Percentiles rank a stretch among this genome's conserved stretches.
Conservation (phyloP, 2,329 filamentous ascomycete genomes). For the Fusarium sp. region DNA sequence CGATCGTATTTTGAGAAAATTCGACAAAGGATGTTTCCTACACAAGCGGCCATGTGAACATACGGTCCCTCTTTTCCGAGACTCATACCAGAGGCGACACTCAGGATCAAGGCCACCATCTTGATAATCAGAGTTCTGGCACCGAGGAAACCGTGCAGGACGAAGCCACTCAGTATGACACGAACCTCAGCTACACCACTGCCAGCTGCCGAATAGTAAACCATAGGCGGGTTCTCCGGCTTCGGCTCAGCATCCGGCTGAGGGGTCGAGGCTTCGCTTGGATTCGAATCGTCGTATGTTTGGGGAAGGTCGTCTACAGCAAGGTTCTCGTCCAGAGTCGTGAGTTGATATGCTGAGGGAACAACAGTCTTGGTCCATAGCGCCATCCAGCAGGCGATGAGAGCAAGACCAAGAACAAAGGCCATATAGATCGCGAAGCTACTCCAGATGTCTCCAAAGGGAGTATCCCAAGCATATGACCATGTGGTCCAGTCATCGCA, state of each 20-base stretch:
- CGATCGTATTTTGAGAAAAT: conserved; percentile 94
- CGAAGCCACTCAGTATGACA: conserved; percentile 97
- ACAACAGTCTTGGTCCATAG: conserved; percentile 94
- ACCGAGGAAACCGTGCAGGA: conserved; percentile 94
- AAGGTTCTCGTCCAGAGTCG: conserved; percentile 93
- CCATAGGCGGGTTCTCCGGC: conserved; percentile 74
- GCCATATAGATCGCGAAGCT: conserved; percentile 83
- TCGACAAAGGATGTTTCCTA: conserved; percentile 95
- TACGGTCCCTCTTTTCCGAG: conserved; percentile 95
- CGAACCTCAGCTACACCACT: conserved; percentile 97
- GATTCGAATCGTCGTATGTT: conserved; percentile 56
- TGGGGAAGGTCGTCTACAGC: conserved; percentile 70
- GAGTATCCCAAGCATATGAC: conserved; percentile 63
- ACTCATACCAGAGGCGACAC: conserved; percentile 91
- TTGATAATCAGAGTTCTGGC: conserved; percentile 89
- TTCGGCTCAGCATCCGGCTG: conserved; percentile 55
- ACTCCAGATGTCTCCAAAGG: conserved; percentile 69
- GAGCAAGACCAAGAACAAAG: conserved; percentile 77
- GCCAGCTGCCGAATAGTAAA: conserved; percentile 95
- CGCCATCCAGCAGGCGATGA: conserved; percentile 82
- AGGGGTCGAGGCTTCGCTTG: conserved; percentile 62
- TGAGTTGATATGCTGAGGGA: conserved; percentile 86
- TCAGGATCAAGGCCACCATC: conserved; percentile 83
- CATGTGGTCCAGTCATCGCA: conserved; percentile 71
- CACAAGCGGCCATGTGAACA: conserved; percentile 96